Evolutionary conservation across 1,139 yeast genomes (phyloP), one percentile per base, ranked within the genome.

Genomic region (Lodderomyces metapsilosis): DNA sequence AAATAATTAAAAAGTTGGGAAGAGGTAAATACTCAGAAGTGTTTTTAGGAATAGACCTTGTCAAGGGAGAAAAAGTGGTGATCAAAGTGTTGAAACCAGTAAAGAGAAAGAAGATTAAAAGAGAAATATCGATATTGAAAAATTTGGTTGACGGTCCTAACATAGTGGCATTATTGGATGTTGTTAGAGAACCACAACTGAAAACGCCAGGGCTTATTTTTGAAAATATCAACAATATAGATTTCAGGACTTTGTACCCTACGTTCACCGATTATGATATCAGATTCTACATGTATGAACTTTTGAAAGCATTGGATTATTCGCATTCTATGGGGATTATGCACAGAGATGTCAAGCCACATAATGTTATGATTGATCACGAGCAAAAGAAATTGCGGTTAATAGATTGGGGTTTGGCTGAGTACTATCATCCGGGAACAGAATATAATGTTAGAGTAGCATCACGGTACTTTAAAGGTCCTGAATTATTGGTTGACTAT

Each of bases 381-480:
- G 80, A 80, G 42, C 74, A 74, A 51, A 78, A 79, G 54, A 71
- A 69, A 46, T 70, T 94, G 52, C 78, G 97, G 50, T 76, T 94
- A 50, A 94, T 94, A 52, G 99, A 94, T 69, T 94, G 98, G 98
- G 99, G 99, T 9, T 73, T 94, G 45, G 98, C 98, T 3, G 99
- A 94, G 63, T 92, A 91, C 59, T 94, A 94, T 62, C 98, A 94
- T 59, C 86, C 89, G 5, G 95, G 95, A 17, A 88, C 87, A 51
- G 96, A 89, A 56, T 92, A 91, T 63, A 94, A 94, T 56, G 98
- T 92, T 21, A 80, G 99, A 52, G 99, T 94, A 13, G 98, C 98
- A 1, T 88, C 96, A n/a, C 77, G 98, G 51, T 92, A 92, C 64
- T 94, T 88, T 68, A 94, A 94, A 66, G 98, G 98, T 22, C 99